These are phyloP conservation scores for Leptographium wingfieldii DNA, from an alignment of 2,329 filamentous ascomycete species.

Conservation along the genomic window DNA sequence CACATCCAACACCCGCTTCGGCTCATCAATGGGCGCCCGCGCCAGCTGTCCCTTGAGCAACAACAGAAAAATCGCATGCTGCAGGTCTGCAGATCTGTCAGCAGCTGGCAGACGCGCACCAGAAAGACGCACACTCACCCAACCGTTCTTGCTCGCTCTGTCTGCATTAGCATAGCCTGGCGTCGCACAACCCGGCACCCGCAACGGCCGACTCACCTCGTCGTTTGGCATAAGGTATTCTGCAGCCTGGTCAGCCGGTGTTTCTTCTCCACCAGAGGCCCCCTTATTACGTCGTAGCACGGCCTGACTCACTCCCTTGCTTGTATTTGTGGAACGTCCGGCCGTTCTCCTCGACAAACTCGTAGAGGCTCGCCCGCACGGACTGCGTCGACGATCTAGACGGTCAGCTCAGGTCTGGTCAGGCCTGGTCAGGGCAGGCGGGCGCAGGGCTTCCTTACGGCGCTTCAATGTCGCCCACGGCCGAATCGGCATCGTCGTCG, in stretches of 20 bases:
- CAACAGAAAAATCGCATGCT: constrained; percentile 10
- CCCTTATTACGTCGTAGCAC: neutral
- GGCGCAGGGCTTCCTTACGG: neutral
- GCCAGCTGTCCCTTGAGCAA: constrained; percentile 11
- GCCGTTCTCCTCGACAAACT: constrained; percentile 13
- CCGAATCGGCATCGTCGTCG: constrained; percentile 7
- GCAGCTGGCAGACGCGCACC: neutral
- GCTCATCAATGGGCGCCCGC: constrained; percentile 11
- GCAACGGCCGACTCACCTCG: neutral
- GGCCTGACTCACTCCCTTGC: constrained; percentile 8
- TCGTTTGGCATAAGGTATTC: constrained; percentile 13
- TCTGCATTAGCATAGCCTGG: neutral
- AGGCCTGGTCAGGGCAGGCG: no score
- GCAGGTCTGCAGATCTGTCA: constrained; percentile 4
- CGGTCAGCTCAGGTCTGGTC: neutral
- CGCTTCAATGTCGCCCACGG: constrained; percentile 5
- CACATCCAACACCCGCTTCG: constrained; percentile 11
- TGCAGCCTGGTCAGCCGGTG: neutral
- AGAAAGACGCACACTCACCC: neutral
- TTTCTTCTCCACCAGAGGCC: neutral
- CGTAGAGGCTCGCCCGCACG: constrained; percentile 10
- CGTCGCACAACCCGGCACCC: no score
- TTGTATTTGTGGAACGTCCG: constrained; percentile 13
- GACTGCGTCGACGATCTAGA: constrained; percentile 8
- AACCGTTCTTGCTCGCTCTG: constrained; percentile 11